phyloP scores from a whole-genome alignment of 768 basidiomycete species.

The Termitomyces sp. region DNA sequence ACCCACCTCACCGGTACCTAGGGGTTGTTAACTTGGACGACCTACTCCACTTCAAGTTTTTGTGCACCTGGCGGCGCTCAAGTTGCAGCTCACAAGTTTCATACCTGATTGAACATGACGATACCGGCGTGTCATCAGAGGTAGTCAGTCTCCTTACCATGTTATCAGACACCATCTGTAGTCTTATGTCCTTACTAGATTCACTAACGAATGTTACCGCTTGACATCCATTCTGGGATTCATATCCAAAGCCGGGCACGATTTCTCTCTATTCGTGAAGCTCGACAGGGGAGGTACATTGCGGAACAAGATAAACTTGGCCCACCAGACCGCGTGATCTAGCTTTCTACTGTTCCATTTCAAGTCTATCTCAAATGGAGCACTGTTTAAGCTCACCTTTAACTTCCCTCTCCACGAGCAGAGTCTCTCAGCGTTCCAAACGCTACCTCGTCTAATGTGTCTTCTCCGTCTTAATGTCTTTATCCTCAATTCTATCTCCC shows the following conservation, averaged over 20 bases:
- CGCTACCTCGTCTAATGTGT: slow-evolving; percentile 6
- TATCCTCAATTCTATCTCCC: slow-evolving; percentile 4
- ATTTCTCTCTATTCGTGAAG: neutral
- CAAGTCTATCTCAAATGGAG: neutral
- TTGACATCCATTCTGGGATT: neutral
- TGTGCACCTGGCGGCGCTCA: too few relatives aligned
- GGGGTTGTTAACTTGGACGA: too few relatives aligned
- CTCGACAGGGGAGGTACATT: neutral
- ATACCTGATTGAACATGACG: too few relatives aligned
- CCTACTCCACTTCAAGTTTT: too few relatives aligned
- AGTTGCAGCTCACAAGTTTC: too few relatives aligned
- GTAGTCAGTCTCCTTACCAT: neutral
- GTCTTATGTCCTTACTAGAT: neutral
- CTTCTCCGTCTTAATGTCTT: slow-evolving; percentile 5
- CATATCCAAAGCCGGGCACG: neutral
- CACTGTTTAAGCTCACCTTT: neutral
- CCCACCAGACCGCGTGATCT: neutral
- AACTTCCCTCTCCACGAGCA: slow-evolving; percentile 3
- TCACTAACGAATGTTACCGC: neutral
- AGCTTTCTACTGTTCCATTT: neutral
- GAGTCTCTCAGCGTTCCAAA: neutral
- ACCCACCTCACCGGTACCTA: neutral
- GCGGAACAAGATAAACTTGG: neutral
- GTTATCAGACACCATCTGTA: neutral
- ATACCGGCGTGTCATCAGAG: neutral